These are phyloP conservation scores for Acer negundo DNA, from an alignment of 345 rosid species.

Conservation along the genomic window DNA sequence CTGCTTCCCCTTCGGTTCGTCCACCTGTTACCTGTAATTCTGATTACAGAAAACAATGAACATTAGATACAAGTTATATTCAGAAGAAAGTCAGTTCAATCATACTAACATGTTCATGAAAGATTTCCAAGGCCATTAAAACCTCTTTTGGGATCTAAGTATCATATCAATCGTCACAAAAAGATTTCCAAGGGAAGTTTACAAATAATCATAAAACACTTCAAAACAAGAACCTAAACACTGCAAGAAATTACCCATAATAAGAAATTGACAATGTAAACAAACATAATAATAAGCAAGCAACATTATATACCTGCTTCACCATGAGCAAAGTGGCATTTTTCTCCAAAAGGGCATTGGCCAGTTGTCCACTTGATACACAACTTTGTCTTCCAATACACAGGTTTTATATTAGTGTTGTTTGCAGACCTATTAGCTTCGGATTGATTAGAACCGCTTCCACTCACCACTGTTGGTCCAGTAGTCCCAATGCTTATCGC, in stretches of 20 bases:
- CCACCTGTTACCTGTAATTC: constrained; percentile 62
- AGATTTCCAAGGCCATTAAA: not conserved
- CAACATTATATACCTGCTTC: constrained; percentile 56
- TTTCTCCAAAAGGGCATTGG: constrained; percentile 89
- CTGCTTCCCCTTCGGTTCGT: constrained; percentile 60
- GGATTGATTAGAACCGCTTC: constrained; percentile 34
- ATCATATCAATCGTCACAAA: not conserved
- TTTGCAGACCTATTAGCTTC: constrained; percentile 51
- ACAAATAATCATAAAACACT: constrained; percentile 1
- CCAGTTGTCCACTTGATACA: constrained; percentile 79
- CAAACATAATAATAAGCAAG: constrained; percentile 13
- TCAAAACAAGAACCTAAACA: constrained; percentile 1
- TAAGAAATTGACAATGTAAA: not conserved
- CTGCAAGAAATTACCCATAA: not conserved
- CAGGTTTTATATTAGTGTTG: constrained; percentile 52
- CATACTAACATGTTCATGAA: not conserved
- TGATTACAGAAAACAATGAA: constrained; percentile 31
- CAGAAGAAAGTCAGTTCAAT: not conserved
- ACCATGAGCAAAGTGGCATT: constrained; percentile 96
- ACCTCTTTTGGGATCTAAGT: not conserved
- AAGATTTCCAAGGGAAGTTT: not conserved
- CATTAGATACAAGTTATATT: not conserved
- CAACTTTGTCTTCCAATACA: constrained; percentile 88
- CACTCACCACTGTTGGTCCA: constrained; percentile 34
- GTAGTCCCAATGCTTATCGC: constrained; percentile 72